Conservation (phyloP, 805 yeast genomes). For the Lipomyces lipofer region DNA sequence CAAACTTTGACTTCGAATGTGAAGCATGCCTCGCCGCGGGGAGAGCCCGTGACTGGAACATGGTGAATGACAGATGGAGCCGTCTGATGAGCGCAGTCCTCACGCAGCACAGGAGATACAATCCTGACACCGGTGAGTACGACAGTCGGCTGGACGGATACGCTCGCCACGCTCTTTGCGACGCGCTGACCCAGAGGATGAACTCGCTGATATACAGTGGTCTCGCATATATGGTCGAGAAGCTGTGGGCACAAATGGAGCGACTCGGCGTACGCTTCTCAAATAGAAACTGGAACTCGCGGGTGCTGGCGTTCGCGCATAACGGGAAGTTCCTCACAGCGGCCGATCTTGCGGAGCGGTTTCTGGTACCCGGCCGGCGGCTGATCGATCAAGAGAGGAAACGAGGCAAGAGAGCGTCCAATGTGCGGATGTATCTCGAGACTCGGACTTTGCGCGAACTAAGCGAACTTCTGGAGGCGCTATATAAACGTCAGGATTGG, state of each 20-base stretch:
- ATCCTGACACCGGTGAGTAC: conserved; percentile 3
- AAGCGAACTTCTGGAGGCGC: too few relatives aligned
- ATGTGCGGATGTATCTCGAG: not conserved
- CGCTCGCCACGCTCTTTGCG: not conserved
- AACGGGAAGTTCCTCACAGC: not conserved
- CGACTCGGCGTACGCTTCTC: conserved; percentile 1
- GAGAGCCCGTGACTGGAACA: conserved; percentile 5
- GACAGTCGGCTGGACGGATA: not conserved
- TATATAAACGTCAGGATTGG: too few relatives aligned
- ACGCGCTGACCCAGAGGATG: conserved; percentile 9
- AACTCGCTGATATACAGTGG: conserved; percentile 4
- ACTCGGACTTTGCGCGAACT: not conserved
- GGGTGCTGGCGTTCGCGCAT: conserved; percentile 8
- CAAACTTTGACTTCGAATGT: conserved; percentile 11
- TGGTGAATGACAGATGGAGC: conserved; percentile 12
- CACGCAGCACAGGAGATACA: not conserved
- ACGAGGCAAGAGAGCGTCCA: not conserved
- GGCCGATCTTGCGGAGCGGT: not conserved
- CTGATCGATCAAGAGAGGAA: not conserved
- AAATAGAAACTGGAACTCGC: conserved; percentile 10
- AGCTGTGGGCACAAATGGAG: conserved; percentile 4
- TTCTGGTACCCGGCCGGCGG: not conserved
- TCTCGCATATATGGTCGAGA: conserved; percentile 1
- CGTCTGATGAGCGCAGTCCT: not conserved
- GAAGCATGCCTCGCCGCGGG: conserved; percentile 14